Percentiles rank a stretch among this genome's conserved stretches.
Evolutionary conservation across 2,329 filamentous ascomycete genomes (phyloP).

Genomic region (Colletotrichum tanaceti): DNA sequence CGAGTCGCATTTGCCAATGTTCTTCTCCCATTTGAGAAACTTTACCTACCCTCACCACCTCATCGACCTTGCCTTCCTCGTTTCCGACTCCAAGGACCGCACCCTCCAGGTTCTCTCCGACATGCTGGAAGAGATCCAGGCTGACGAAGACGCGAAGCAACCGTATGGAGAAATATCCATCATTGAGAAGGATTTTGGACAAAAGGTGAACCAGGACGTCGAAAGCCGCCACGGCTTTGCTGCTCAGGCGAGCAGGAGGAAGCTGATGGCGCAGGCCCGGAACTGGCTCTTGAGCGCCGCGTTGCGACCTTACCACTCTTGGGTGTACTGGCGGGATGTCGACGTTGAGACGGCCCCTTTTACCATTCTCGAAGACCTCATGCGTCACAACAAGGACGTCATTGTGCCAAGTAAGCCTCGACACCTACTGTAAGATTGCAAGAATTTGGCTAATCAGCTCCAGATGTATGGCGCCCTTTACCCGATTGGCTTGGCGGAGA

Average conservation of each 20-base stretch:
- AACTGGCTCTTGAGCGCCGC: constrained; percentile 98
- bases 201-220: constrained; percentile 97
- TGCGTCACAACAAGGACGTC: constrained; percentile 98
- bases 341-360: constrained; percentile 98
- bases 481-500: constrained; percentile 99
- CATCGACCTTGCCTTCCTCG: constrained; percentile 95
- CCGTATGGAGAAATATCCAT: constrained; percentile 97
- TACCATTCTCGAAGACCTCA: constrained; percentile 96
- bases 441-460: constrained; percentile 44
- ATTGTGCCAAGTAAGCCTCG: constrained; percentile 92
- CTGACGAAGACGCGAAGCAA: constrained; percentile 80
- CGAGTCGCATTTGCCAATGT: constrained; percentile 92
- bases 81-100: constrained; percentile 95
- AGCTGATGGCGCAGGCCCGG: constrained; percentile 96
- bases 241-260: constrained; percentile 90
- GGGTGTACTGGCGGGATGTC: constrained; percentile 99
- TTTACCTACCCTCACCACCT: constrained; percentile 97
- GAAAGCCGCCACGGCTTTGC: constrained; percentile 98
- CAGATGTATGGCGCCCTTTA: constrained; percentile 97
- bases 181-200: constrained; percentile 98
- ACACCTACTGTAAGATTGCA: no score
- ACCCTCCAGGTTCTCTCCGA: constrained; percentile 82
- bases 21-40: constrained; percentile 97
- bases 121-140: constrained; percentile 82
- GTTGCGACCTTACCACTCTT: constrained; percentile 92